Evolutionary conservation across 2,329 filamentous ascomycete species (phyloP).

Genomic region (Paraphoma chrysanthemicola): DNA sequence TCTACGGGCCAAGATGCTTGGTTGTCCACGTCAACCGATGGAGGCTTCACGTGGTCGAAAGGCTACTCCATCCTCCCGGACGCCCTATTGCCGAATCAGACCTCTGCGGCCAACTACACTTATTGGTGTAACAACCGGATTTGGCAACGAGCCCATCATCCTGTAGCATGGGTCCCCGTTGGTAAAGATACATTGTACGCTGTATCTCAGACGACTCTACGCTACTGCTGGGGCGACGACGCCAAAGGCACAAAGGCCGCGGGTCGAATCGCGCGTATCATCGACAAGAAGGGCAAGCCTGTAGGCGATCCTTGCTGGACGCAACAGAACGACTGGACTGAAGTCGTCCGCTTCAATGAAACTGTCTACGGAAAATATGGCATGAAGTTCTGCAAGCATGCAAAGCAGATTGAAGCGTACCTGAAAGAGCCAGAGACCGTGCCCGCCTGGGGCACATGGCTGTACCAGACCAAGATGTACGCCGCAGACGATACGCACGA

Average conservation of each 20-base stretch:
- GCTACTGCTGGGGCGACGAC: slow-evolving; percentile 18
- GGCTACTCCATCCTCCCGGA: slow-evolving; percentile 14
- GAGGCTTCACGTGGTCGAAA: slow-evolving; percentile 17
- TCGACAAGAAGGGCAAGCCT: slow-evolving; percentile 8
- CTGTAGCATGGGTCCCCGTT: slow-evolving; percentile 15
- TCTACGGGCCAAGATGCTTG: slow-evolving; percentile 16
- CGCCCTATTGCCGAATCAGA: slow-evolving; percentile 14
- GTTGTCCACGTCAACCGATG: slow-evolving; percentile 18
- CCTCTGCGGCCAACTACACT: slow-evolving; percentile 15
- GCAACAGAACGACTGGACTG: slow-evolving; percentile 15
- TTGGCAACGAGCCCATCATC: slow-evolving; percentile 20
- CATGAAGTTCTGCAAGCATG: slow-evolving; percentile 19
- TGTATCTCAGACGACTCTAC: slow-evolving; percentile 17
- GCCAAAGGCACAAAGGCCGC: slow-evolving; percentile 20
- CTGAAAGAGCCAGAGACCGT: slow-evolving; percentile 13
- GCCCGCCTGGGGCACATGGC: slow-evolving; percentile 18
- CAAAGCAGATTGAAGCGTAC: slow-evolving; percentile 16
- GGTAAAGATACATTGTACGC: slow-evolving; percentile 12
- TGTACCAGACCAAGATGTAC: slow-evolving; percentile 17
- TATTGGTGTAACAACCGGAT: slow-evolving; percentile 20
- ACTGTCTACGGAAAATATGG: slow-evolving; percentile 19
- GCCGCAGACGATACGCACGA: slow-evolving; percentile 15
- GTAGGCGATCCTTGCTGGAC: slow-evolving; percentile 21
- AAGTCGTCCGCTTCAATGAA: slow-evolving; percentile 17
- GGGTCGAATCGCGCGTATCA: slow-evolving; percentile 14